Base-by-base conservation (phyloP, 1,284 basidiomycete species). In the Puccinia polysora region DNA sequence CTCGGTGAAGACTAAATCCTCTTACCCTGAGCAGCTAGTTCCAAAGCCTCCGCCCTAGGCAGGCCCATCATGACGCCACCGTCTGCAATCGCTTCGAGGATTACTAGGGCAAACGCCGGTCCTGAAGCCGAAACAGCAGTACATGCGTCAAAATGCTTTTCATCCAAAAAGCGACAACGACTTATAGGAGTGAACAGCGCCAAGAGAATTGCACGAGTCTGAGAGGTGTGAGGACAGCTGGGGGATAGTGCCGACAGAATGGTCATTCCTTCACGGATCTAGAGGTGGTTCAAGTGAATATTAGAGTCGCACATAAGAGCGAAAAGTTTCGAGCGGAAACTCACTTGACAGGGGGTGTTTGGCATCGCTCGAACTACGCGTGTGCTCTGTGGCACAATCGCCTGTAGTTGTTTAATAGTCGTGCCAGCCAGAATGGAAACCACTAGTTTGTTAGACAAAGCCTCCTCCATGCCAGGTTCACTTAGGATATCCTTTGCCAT, bases 1-100 rank as follows among this genome's bases (percentile, higher is more conserved):
- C n/a, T n/a, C n/a, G n/a, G n/a, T n/a, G n/a, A n/a, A n/a, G n/a
- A n/a, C n/a, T n/a, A n/a, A n/a, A n/a, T n/a, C n/a, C n/a, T 81
- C 87, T 78, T 80, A 95, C 93, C 94, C 82, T 99, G 96, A 60
- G 95, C 89, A 55, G 96, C 95, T 65, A 98, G 82, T 79, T 98
- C 96, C 45, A 97, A 81, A 4, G 96, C 94, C 80, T 97, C 95
- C 0, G 87, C 85, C 74, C 96, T 84, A 2, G 96, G 96, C 56
- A 99, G 83, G 32, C 96, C 96, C 96, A 98, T 98, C 96, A 99
- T 98, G 52, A 98, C 96, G 36, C 92, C 96, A 38, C 96, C 96
- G 81, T 98, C 96, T 1, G 92, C 89, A 93, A 99, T 97, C 0
- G 96, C 95, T 81, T 99, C 96, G 74, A 99, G 84, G 77, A 98